Evolutionary conservation across 225 moss, liverwort and hornwort genomes (phyloP), one percentile per base, ranked within the genome.

Genomic region (Pseudisothecium myosuroides): DNA sequence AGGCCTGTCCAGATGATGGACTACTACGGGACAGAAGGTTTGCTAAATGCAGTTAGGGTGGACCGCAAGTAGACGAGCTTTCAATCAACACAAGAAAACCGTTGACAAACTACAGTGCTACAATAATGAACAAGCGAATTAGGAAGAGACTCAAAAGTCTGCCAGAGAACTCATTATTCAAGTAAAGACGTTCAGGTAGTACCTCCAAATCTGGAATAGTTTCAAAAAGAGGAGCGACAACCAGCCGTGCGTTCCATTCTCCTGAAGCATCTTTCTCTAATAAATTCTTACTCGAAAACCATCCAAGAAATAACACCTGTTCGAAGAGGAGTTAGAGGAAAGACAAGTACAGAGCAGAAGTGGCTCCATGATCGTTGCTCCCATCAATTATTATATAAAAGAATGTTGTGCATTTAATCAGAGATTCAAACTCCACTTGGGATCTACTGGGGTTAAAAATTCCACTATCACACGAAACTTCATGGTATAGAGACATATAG

Each of bases 201-300:
- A 98, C 98, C 98, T 98, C 97, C 94, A 98, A 88, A 92, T 98
- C 97, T 86, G 98, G 96, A 72, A 98, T 98, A 43, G 98, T 98
- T 90, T 98, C 98, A 92, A 98, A 98, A 60, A 98, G 93, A 84
- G 98, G 98, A 85, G 98, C 91, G 60, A 96, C 98, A 91, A 97
- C 93, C 85, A 98, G 90, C 55, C 93, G 94, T 87, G 97, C 94
- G 62, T 86, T 89, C 97, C 97, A 98, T 89, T 93, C 95, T 89
- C 96, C 98, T 39, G 94, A 91, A 28, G 90, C 37, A 63, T 88
- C 93, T 87, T 92, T 97, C 92, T 94, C 95, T 73, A 96, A 85
- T 65, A 98, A 89, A 65, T 95, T 95, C 76, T 94, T 89, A 87
- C 96, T 95, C 72, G 96, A 93, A 90, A 97, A 94, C 98, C 98